Evolutionary conservation across 257 asterid species (phyloP), one percentile per base, ranked within the genome.

Genomic region (Salvia splendens): DNA sequence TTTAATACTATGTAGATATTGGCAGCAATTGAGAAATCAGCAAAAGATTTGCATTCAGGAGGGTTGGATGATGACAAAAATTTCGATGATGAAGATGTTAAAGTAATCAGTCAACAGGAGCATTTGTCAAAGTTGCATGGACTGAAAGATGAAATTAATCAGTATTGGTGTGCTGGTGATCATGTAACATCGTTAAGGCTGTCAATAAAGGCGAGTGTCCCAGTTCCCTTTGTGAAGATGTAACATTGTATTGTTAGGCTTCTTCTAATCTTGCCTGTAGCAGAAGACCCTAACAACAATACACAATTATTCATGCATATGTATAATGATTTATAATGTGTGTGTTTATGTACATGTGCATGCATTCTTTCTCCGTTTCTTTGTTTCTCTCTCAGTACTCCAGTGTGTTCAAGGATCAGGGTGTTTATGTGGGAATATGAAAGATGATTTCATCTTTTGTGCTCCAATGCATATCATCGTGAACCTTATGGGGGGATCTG

Each of bases 161-260:
- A 49, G 80, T 84, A 96, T 70, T 91, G 98, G 98, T 49, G 69
- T 70, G 80, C 80, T 43, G 88, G 78, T 77, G 96, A 89, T 65
- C 95, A 86, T 35, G 87, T 87, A 67, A 82, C 91, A 71, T 77
- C 98, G 73, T 79, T 91, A 69, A 86, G 85, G 83, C 80, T 85
- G 87, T 83, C 95, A 6, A 89, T 88, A 72, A 91, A 89, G 96
- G 96, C 87, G 76, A 75, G 46, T 47, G 38, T 71, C 36, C 36
- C 5, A 33, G 5, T 33, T 33, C 68, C 71, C 28, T 77, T 14
- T 24, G 6, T 36, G 41, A 74, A 54, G 32, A 64, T 41, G 40
- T 35, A 20, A 35, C 30, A 33, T 59, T 48, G 8, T 33, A 33
- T 59, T 48, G 8, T 33, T 60, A 43, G 52, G 48, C 17, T 64